Conservation (phyloP, 2,329 filamentous ascomycete species). For the Chalaropsis thielavioides region DNA sequence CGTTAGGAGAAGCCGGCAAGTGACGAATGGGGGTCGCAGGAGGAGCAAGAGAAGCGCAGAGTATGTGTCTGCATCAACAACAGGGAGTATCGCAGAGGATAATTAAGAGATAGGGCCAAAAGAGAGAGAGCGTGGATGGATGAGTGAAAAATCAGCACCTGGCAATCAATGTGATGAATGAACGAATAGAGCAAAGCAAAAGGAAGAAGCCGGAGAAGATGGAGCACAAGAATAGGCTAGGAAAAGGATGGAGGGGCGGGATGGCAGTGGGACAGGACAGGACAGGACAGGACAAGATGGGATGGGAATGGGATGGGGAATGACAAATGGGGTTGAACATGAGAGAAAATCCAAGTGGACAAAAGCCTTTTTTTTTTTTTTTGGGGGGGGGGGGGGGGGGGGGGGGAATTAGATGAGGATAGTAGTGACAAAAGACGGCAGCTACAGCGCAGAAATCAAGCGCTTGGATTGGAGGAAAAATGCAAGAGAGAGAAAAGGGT, state of each 20-base stretch:
- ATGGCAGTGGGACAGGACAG: neutral
- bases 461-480: neutral
- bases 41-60: neutral
- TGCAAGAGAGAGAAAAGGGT: neutral
- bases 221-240: neutral
- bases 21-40: neutral
- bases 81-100: neutral
- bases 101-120: neutral
- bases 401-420: neutral
- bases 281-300: neutral
- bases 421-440: neutral
- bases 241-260: neutral
- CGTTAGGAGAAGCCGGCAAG: neutral
- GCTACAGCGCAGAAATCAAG: neutral
- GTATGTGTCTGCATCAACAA: neutral
- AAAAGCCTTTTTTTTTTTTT: neutral
- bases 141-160: neutral
- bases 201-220: neutral
- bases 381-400: no score
- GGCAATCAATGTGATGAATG: neutral
- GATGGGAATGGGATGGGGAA: neutral
- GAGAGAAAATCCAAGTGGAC: neutral
- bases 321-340: neutral
- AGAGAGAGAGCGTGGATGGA: neutral
- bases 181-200: neutral